These are phyloP conservation scores for Leccinum huronense DNA, from an alignment of 1,284 basidiomycete species.

Conservation along the genomic window DNA sequence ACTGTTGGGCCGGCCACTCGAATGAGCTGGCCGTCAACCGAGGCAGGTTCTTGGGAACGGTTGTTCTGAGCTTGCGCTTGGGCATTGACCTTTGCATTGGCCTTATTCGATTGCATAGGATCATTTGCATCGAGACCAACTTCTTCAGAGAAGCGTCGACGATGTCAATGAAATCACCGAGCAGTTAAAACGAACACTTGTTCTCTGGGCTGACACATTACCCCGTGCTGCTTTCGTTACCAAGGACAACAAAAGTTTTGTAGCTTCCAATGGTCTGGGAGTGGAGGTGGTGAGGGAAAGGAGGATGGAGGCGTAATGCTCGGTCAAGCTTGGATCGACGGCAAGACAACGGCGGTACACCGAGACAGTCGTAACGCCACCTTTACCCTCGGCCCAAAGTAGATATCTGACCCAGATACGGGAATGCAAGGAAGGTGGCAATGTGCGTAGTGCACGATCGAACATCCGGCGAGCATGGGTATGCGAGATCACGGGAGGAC, in stretches of 20 bases:
- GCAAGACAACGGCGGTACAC: constrained; percentile 90
- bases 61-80: constrained; percentile 41
- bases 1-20: constrained; percentile 73
- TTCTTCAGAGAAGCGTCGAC: constrained; percentile 87
- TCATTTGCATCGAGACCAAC: constrained; percentile 91
- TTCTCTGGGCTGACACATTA: constrained; percentile 86
- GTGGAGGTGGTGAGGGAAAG: constrained; percentile 63
- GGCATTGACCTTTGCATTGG: constrained; percentile 43
- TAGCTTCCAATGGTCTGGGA: constrained; percentile 89
- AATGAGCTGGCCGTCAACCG: constrained; percentile 63
- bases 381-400: constrained; percentile 86
- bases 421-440: constrained; percentile 90
- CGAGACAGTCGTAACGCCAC: constrained; percentile 79
- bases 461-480: constrained; percentile 93
- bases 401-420: constrained; percentile 95
- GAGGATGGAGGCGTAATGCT: constrained; percentile 78
- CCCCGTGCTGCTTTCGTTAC: constrained; percentile 83
- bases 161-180: constrained; percentile 91
- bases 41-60: constrained; percentile 45
- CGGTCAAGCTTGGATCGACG: constrained; percentile 83
- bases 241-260: constrained; percentile 84
- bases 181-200: constrained; percentile 93
- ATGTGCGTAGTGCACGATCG: constrained; percentile 90
- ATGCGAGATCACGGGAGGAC: constrained; percentile 80
- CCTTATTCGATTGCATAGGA: constrained; percentile 54